These are phyloP conservation scores for Boletus rubropictus DNA, from an alignment of 768 basidiomycete species.

Conservation along the genomic window DNA sequence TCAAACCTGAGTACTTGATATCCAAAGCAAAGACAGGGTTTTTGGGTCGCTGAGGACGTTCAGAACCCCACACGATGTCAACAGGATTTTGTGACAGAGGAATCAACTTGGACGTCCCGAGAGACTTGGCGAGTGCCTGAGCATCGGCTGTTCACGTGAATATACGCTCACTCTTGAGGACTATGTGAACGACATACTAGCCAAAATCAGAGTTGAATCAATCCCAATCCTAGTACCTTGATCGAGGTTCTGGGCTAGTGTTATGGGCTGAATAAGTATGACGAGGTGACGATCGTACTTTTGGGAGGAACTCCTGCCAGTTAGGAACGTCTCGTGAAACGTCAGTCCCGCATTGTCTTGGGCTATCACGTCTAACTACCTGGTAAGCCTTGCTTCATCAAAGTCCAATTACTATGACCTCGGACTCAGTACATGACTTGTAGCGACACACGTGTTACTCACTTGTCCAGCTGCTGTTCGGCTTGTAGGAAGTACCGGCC, in stretches of 20 bases:
- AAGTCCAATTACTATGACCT: slow-evolving; percentile 68
- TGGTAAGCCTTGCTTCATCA: slow-evolving; percentile 89
- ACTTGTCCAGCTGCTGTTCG: slow-evolving; percentile 81
- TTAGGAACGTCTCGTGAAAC: slow-evolving; percentile 64
- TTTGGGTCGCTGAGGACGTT: slow-evolving; percentile 62
- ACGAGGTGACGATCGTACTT: slow-evolving; percentile 37
- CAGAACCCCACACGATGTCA: slow-evolving; percentile 66
- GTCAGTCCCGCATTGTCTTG: slow-evolving; percentile 12
- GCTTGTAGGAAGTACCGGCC: slow-evolving; percentile 95
- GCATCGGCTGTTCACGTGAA: slow-evolving; percentile 50
- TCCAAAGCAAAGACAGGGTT: slow-evolving; percentile 65
- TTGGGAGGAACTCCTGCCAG: slow-evolving; percentile 82
- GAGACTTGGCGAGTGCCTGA: slow-evolving; percentile 50
- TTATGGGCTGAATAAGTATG: not conserved
- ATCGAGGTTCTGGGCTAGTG: slow-evolving; percentile 48
- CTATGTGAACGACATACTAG: slow-evolving; percentile 36
- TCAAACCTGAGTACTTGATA: slow-evolving; percentile 65
- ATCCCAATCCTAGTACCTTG: slow-evolving; percentile 67
- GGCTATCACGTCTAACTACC: slow-evolving; percentile 36
- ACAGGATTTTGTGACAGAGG: slow-evolving; percentile 68
- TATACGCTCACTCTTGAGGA: slow-evolving; percentile 10
- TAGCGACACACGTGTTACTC: slow-evolving; percentile 16
- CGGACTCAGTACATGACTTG: slow-evolving; percentile 1
- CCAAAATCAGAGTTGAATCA: slow-evolving; percentile 71
- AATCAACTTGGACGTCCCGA: slow-evolving; percentile 60